These are phyloP conservation scores for Stereum hirsutum DNA, from an alignment of 1,284 basidiomycete species.

Conservation along the genomic window DNA sequence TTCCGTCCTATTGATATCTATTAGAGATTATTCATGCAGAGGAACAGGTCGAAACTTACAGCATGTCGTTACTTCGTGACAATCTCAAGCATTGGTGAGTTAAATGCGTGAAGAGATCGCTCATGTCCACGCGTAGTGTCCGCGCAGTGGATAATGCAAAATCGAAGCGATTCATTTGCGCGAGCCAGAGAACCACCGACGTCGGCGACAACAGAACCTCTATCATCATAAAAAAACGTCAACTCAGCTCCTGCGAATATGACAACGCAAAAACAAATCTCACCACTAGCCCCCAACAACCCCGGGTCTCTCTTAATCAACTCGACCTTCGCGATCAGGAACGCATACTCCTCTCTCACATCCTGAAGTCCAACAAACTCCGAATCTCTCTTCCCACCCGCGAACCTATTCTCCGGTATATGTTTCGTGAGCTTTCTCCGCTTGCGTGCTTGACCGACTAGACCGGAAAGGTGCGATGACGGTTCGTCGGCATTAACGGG, in stretches of 20 bases:
- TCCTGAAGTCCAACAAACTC: conserved; percentile 79
- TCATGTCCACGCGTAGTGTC: conserved; percentile 79
- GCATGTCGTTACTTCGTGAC: conserved; percentile 42
- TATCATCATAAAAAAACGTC: conserved; percentile 18
- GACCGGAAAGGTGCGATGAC: too few species aligned
- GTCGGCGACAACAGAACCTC: conserved; percentile 59
- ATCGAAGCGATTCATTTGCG: conserved; percentile 75
- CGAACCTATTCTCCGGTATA: conserved; percentile 71
- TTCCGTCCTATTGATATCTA: conserved; percentile 39
- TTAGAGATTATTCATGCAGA: conserved; percentile 1
- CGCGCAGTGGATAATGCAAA: conserved; percentile 74
- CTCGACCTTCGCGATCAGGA: conserved; percentile 75
- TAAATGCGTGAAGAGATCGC: conserved; percentile 74
- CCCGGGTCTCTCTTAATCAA: conserved; percentile 55
- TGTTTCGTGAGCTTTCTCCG: conserved; percentile 64
- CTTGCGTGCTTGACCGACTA: conserved; percentile 45
- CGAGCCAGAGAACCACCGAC: conserved; percentile 74
- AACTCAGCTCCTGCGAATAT: background rate
- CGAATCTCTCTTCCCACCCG: conserved; percentile 49
- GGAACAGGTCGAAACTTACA: conserved; percentile 29
- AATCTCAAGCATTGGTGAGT: conserved; percentile 76
- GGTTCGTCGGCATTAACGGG: conserved; percentile 35
- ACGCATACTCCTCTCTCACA: conserved; percentile 78
- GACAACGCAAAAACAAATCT: conserved; percentile 1
- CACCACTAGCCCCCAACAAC: conserved; percentile 38